Base-by-base conservation (phyloP, 495 filamentous ascomycete species). In the Poronia punctata region DNA sequence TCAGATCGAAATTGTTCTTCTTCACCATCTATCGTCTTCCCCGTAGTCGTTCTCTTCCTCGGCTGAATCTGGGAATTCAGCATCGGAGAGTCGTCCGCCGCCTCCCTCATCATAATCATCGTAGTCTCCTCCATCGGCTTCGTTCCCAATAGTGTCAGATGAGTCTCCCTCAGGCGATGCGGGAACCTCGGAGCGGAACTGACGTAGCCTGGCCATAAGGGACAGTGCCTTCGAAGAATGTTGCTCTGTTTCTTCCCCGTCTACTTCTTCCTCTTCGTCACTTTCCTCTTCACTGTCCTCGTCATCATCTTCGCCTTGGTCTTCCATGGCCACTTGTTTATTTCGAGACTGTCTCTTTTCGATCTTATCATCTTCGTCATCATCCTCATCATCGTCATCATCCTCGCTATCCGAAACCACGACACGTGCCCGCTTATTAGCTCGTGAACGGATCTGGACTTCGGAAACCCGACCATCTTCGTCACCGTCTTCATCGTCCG, bases 21-120 rank as follows among this genome's bases (percentile, higher is more conserved):
- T 20, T 52, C 18, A 52, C 42, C 37, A 50, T 17, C 37, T 34
- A 29, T 56, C 49, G 8, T 52, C 49, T 7, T 49, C 53, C 6
- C 30, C 40, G 10, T 18, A 41, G 3, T 49, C 52, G 17, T 33
- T 35, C n/a, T 46, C 51, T 16, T 52, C 57, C 11, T 44, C 63
- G 12, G 35, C 19, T 25, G 39, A 26, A 19, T 43, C 38, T 22
- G 43, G 35, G 20, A 30, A 18, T 24, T 46, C 30, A 22, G 23
- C 31, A 33, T 31, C 22, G 33, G 33, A 11, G 7, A 38, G 14
- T 17, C 15, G 10, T 17, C 45, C n/a, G n/a, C n/a, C n/a, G n/a
- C n/a, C n/a, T n/a, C n/a, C 44, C 3, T 52, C 60, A 2, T 49
- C 49, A 6, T 44, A 60, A 2, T 50, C 53, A 15, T 52, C 56